A percentile compares a stretch with the other conserved stretches of the same genome.
Evolutionary conservation across 192 early-diverging fungal species (phyloP).

Genomic region (Jimgerdemannia flammicorona): DNA sequence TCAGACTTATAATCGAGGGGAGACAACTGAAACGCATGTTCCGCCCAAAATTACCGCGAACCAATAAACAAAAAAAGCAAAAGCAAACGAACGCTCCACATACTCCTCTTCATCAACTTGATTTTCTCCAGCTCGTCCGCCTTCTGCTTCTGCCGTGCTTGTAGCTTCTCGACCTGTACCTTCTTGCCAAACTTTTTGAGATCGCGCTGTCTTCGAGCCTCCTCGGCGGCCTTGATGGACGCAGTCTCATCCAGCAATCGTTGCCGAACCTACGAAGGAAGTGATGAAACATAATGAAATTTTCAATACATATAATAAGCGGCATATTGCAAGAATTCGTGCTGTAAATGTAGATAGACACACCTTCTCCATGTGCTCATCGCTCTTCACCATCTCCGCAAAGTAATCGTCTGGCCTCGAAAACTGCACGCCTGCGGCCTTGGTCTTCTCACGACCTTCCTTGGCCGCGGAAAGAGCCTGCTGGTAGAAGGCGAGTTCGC

Average conservation of each 20-base stretch:
- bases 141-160: conserved; percentile 85
- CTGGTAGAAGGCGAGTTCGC: conserved; percentile 92
- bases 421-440: conserved; percentile 68
- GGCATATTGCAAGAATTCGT: not conserved
- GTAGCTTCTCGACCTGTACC: conserved; percentile 90
- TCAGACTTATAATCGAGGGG: too few relatives aligned
- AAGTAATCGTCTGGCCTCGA: conserved; percentile 92
- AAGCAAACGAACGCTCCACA: conserved; percentile 26
- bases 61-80: not conserved
- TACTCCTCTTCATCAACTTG: conserved; percentile 83
- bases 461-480: conserved; percentile 82
- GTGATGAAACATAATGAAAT: not conserved
- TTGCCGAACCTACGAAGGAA: conserved; percentile 61
- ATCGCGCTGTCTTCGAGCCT: conserved; percentile 83
- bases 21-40: too few relatives aligned
- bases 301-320: not conserved
- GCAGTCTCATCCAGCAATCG: conserved; percentile 80
- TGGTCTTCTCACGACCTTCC: conserved; percentile 57
- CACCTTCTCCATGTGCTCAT: conserved; percentile 85
- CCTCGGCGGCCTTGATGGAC: conserved; percentile 74
- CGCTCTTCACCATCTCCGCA: conserved; percentile 98
- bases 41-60: too few relatives aligned
- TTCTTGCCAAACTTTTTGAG: conserved; percentile 97
- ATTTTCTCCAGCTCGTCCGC: conserved; percentile 89
- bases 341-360: not conserved